Base-by-base conservation (phyloP, 23 red algal species). In the Gracilaria gracilis region DNA sequence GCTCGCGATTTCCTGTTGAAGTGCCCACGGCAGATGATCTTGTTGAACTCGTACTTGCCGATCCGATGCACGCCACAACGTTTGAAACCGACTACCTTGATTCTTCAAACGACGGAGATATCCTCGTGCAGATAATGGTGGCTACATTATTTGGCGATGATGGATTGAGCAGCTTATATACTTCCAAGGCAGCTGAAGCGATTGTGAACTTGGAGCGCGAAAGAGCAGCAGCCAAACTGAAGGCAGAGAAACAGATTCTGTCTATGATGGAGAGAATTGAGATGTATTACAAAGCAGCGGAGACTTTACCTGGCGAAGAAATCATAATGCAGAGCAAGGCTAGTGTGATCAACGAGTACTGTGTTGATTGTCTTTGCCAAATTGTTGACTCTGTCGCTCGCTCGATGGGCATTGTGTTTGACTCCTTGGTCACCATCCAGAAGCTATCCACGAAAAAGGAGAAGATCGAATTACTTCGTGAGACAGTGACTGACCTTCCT, bases 41-140 rank as follows among this genome's bases (percentile, higher is more conserved):
- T 33, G 35, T 81, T 36, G 73, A 90, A 16, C 71, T 90, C 31
- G 64, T 81, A 12, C 74, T 90, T 3, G 35, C 74, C 32, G 62
- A 90, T 80, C 57, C 71, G 36, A n/a, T 12, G 61, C 70, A 40
- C 31, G 39, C 55, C 6, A 48, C 23, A 47, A 55, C 73, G 8
- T 57, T 90, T 57, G 74, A 81, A 53, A 80, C 40, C 39, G 87
- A 90, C 32, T 90, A 69, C 46, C 76, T 90, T 34, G 87, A 74
- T 3, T 90, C 87, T 54, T 81, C 58, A 36, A 80, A 21, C 29
- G 87, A 71, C 12, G 72, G 73, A 31, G 54, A 80, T 23, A 16
- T 61, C 28, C 71, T 90, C 27, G 25, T 90, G 1, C 40, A 61
- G 37, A 44, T 25, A 16, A 19, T 90, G 15, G 59, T 90, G 20